Conservation (phyloP, 2,329 filamentous ascomycete genomes). For the Penicillium sp. region DNA sequence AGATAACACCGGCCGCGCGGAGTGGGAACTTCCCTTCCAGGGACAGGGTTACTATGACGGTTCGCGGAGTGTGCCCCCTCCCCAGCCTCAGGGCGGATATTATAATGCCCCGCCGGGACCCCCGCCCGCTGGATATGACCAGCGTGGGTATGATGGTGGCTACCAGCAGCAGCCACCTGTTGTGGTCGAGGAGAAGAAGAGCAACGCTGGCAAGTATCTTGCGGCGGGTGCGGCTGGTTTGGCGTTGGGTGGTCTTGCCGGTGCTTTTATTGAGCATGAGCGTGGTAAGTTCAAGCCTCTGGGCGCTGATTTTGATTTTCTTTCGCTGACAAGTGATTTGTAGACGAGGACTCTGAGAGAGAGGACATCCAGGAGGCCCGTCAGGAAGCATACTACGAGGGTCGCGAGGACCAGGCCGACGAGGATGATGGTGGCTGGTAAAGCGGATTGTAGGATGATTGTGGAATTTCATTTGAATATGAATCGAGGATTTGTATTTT, state of each 20-base stretch:
- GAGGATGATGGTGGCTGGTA: constrained; percentile 22
- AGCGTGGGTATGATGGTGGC: constrained; percentile 13
- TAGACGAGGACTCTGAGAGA: constrained; percentile 19
- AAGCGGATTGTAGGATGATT: background rate
- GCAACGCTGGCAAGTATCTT: constrained; percentile 56
- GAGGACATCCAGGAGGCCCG: constrained; percentile 13
- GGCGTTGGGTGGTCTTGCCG: constrained; percentile 60
- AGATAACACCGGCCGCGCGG: constrained; percentile 61
- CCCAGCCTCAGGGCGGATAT: constrained; percentile 28
- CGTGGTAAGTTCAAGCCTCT: constrained; percentile 51
- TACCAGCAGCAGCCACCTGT: constrained; percentile 26
- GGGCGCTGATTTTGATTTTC: background rate
- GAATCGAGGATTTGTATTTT: background rate
- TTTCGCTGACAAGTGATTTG: background rate
- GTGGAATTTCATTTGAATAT: background rate
- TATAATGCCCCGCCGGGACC: constrained; percentile 25
- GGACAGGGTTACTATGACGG: constrained; percentile 24
- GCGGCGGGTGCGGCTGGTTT: constrained; percentile 62
- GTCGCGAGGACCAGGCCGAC: constrained; percentile 26
- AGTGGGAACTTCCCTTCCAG: constrained; percentile 63
- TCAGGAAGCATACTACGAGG: constrained; percentile 27
- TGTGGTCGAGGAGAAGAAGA: constrained; percentile 42
- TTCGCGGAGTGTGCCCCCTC: constrained; percentile 31
- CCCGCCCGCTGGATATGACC: constrained; percentile 28
- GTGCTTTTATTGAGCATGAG: constrained; percentile 61